phyloP scores from a whole-genome alignment of 139 green algal genomes.

The Ettlia oleoabundans region DNA sequence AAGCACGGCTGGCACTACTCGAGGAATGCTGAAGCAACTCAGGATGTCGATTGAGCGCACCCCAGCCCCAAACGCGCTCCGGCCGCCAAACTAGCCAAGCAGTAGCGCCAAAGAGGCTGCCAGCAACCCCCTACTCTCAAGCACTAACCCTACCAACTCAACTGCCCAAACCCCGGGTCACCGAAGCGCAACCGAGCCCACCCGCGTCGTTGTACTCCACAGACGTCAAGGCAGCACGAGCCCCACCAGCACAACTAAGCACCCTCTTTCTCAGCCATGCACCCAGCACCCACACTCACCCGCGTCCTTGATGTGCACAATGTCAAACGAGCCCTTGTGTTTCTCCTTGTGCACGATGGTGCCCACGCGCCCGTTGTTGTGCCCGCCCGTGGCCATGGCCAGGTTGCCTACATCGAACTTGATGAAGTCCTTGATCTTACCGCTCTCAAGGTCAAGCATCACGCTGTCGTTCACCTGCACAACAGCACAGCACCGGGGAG shows the following conservation, averaged over 20 bases:
- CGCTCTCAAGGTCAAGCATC: conserved; percentile 96
- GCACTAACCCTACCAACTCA: too few species aligned
- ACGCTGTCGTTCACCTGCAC: conserved; percentile 96
- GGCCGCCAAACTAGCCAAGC: too few species aligned
- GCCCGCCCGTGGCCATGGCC: conserved; percentile 91
- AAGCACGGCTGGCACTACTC: too few species aligned
- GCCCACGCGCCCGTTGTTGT: conserved; percentile 94
- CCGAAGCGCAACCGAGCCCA: too few species aligned
- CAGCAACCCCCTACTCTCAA: too few species aligned
- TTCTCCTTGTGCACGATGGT: conserved; percentile 94
- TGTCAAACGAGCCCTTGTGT: conserved; percentile 96
- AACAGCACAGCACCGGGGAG: neutral
- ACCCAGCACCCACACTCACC: neutral
- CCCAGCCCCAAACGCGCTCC: too few species aligned
- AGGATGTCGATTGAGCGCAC: too few species aligned
- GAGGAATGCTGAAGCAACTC: too few species aligned
- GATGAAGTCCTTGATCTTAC: conserved; percentile 95
- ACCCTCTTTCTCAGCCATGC: neutral
- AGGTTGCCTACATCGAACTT: conserved; percentile 98
- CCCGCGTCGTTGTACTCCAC: too few species aligned
- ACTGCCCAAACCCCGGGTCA: too few species aligned
- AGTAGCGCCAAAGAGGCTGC: too few species aligned
- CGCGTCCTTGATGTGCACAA: conserved; percentile 96
- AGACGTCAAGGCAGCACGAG: too few species aligned
- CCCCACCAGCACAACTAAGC: neutral